Percentiles rank a stretch among this genome's conserved stretches.
phyloP scores from a whole-genome alignment of 345 rosid genomes.

The Gossypium anomalum region DNA sequence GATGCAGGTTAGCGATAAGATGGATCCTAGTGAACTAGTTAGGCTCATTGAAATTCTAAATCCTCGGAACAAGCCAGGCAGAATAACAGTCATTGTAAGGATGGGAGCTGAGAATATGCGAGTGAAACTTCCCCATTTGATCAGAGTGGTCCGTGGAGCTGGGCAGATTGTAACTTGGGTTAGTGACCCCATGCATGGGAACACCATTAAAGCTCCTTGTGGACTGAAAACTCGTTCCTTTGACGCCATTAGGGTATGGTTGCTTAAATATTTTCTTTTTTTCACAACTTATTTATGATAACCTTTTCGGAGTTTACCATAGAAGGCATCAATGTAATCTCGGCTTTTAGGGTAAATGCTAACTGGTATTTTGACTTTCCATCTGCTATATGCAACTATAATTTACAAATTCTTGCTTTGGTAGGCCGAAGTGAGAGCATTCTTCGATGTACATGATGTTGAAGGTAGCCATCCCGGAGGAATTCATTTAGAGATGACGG shows the following conservation, averaged over 20 bases:
- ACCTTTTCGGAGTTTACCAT: background rate
- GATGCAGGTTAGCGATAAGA: conserved; percentile 35
- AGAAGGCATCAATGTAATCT: background rate
- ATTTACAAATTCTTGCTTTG: background rate
- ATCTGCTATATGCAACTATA: too few species aligned
- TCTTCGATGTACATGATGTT: conserved; percentile 41
- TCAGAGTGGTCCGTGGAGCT: conserved; percentile 33
- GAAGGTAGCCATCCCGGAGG: conserved; percentile 40
- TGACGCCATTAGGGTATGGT: conserved; percentile 34
- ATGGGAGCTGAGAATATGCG: conserved; percentile 42
- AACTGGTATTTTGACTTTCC: too few species aligned
- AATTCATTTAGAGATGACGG: conserved; percentile 41
- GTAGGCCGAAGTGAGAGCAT: conserved; percentile 37
- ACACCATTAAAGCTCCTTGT: conserved; percentile 41
- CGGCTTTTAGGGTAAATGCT: too few species aligned
- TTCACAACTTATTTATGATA: background rate
- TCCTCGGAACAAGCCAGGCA: conserved; percentile 35
- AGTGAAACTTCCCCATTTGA: conserved; percentile 36
- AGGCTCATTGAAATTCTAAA: conserved; percentile 33
- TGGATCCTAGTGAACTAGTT: conserved; percentile 41
- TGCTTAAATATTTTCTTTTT: background rate
- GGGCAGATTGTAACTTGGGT: conserved; percentile 39
- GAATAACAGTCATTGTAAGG: conserved; percentile 36
- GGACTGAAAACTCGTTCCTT: conserved; percentile 43
- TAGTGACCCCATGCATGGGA: conserved; percentile 41